phyloP scores from a whole-genome alignment of 2,329 filamentous ascomycete genomes.

The Aspergillus ruber region DNA sequence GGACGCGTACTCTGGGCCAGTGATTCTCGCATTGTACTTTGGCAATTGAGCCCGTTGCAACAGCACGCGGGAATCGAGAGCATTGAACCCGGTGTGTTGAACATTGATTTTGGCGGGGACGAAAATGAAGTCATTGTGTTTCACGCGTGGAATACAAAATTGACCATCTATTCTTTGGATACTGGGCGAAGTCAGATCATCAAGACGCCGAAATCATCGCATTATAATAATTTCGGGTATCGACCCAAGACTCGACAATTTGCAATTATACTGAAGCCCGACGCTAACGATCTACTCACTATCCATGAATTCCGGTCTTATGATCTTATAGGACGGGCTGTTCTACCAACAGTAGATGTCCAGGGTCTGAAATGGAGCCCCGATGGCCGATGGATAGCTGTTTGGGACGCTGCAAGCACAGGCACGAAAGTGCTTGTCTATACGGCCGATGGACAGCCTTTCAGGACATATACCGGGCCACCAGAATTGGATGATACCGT shows the following conservation, averaged over 20 bases:
- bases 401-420: slow-evolving; percentile 50
- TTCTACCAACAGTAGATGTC: slow-evolving; percentile 49
- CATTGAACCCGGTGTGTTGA: slow-evolving; percentile 29
- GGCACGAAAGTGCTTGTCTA: slow-evolving; percentile 49
- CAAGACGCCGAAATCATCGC: slow-evolving; percentile 34
- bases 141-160: slow-evolving; percentile 34
- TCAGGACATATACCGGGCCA: slow-evolving; percentile 45
- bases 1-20: slow-evolving; percentile 30
- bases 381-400: slow-evolving; percentile 53
- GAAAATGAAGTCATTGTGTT: slow-evolving; percentile 34
- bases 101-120: slow-evolving; percentile 33
- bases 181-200: slow-evolving; percentile 32
- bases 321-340: slow-evolving; percentile 25
- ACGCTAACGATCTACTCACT: slow-evolving; percentile 32
- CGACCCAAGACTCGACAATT: slow-evolving; percentile 35
- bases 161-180: slow-evolving; percentile 30
- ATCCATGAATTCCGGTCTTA: slow-evolving; percentile 33
- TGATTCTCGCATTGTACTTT: slow-evolving; percentile 29
- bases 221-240: slow-evolving; percentile 31
- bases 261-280: slow-evolving; percentile 35
- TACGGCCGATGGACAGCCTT: slow-evolving; percentile 55
- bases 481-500: slow-evolving; percentile 29
- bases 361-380: slow-evolving; percentile 55
- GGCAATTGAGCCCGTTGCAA: slow-evolving; percentile 31
- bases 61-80: slow-evolving; percentile 36